Evolutionary conservation across 73 alveolate species (phyloP), one percentile per base, ranked within the genome.

Genomic region (Paramecium caudatum): DNA sequence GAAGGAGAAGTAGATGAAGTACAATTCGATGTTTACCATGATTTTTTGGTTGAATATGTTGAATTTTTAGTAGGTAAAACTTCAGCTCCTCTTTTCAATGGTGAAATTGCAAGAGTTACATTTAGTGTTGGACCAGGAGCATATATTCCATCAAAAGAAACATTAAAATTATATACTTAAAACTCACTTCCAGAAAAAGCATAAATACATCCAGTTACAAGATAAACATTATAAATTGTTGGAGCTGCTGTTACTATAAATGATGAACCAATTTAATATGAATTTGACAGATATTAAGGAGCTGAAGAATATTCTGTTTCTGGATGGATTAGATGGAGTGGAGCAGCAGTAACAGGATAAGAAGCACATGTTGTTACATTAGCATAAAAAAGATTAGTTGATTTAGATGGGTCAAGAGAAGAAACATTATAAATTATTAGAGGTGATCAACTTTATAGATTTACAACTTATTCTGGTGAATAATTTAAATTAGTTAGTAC

Each of bases 251-350:
- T 65, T 65, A 65, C 83, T 36, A 39, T 27, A 17, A 41, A 45
- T 17, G 88, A 39, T 16, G 65, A 41, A 23, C 43, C 47, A 19
- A 27, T 74, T 39, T 16, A 74, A 43, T 37, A 41, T 30, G 49
- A 65, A 33, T 65, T 33, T 39, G 69, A 74, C 12, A 39, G 8
- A 45, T 37, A 16, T 23, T 41, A 74, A 19, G 88, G 84, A 0
- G 84, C 84, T 3, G 50, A 68, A 32, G 84, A 74, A 43, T 74
- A 74, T 13, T 74, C 88, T 6, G 45, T 74, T 74, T 74, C 88
- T 10, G 88, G 88, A 6, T 74, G 88, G 88, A 68, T 36, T 74
- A 74, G 47, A 45, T 74, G 88, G 88, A 16, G 32, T 45, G 88
- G 88, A 19, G 15, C 45, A 27, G 33, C 16, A 34, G 19, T 27